Evolutionary conservation across 2,329 filamentous ascomycete species (phyloP).

Genomic region (Zalaria obscura): DNA sequence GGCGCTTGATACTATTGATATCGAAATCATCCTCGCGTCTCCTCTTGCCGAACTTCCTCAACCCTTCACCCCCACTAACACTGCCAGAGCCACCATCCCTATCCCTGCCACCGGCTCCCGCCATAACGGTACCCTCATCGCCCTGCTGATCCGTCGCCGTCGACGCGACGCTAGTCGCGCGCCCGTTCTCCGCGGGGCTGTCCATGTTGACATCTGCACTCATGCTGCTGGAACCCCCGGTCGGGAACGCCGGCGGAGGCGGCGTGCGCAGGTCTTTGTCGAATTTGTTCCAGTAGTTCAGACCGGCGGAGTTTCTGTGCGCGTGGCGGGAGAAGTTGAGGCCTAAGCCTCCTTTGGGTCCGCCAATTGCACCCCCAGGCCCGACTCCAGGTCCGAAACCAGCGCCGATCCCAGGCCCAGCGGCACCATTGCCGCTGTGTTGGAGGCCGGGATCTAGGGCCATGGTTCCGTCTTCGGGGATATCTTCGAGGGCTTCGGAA

Average conservation of each 20-base stretch:
- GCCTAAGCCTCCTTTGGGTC: constrained; percentile 19
- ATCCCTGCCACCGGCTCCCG: neutral
- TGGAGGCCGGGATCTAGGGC: constrained; percentile 22
- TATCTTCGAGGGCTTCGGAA: constrained; percentile 50
- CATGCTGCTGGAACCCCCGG: constrained; percentile 24
- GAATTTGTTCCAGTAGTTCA: constrained; percentile 68
- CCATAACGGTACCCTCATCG: constrained; percentile 12
- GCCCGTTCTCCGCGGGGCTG: constrained; percentile 32
- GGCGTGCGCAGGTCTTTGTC: constrained; percentile 53
- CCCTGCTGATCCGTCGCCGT: constrained; percentile 39
- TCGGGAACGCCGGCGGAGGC: constrained; percentile 42
- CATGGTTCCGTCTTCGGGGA: constrained; percentile 55
- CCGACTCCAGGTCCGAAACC: no score
- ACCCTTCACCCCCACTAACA: neutral
- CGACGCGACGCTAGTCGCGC: constrained; percentile 18
- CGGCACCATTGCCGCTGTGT: constrained; percentile 14
- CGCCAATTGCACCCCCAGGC: no score
- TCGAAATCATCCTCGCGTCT: constrained; percentile 85
- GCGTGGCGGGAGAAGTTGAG: constrained; percentile 64
- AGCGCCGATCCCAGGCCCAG: constrained; percentile 15
- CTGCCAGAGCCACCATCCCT: neutral
- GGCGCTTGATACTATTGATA: constrained; percentile 72
- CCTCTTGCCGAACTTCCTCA: constrained; percentile 45
- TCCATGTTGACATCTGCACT: constrained; percentile 59
- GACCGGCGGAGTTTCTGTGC: constrained; percentile 55